Base-by-base conservation (phyloP, 1,284 basidiomycete species). In the Sporisorium reilianum region DNA sequence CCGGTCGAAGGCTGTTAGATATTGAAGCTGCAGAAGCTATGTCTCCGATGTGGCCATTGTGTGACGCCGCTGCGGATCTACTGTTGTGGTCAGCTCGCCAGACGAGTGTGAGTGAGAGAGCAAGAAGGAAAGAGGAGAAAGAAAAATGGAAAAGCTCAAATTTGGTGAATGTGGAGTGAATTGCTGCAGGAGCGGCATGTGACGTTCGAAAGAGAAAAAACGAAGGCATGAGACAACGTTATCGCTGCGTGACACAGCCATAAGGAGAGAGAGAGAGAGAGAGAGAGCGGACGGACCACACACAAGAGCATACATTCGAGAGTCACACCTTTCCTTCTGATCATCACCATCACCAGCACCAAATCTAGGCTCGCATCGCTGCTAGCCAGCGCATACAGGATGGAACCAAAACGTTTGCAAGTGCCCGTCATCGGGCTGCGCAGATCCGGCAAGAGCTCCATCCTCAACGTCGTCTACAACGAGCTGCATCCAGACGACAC, bases 381-480 rank as follows among this genome's bases (percentile, higher is more conserved):
- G 38, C 38, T 41, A 20, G 38, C 38, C 38, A 20, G n/a, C 38
- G n/a, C 30, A 25, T 9, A 22, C 20, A 63, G 26, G 14, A 68
- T 68, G 64, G 62, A 73, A 25, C 11, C 62, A 18, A 70, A 64
- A 46, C 34, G 74, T n/a, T 30, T 77, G 20, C 73, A 71, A 38
- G 73, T 75, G 9, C 68, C 73, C 32, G 64, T 75, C 28, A 71
- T 75, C 32, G 73, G 73, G 10, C 34, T 75, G 38, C 63, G 73
- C 12, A 55, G 73, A n/a, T 75, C 92, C 59, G 96, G 96, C 63
- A 99, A 98, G 86, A 93, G 94, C 23, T 95, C 93, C 32, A 93
- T 97, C 65, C 89, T 92, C 78, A 90, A 95, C 84, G 93, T 96
- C 32, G 89, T 98, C 20, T 97, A 97, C 88, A 91, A 95, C 77